Base-by-base conservation (phyloP, 768 basidiomycete genomes). In the Macrolepiota dolichaula region DNA sequence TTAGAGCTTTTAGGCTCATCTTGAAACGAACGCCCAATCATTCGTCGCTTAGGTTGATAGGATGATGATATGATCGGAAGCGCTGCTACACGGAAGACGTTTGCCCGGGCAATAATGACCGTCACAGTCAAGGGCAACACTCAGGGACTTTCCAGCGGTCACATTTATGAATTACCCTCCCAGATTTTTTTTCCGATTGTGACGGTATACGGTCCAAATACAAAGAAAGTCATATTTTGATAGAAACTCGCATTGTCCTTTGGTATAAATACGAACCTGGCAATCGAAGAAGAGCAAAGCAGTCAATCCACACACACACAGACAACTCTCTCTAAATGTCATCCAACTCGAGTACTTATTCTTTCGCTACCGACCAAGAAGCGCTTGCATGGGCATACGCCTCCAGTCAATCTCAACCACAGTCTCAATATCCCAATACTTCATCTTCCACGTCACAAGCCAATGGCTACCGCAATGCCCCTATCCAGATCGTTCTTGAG, bases 401-500 rank as follows among this genome's bases (percentile, higher is more conserved):
- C 5, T 50, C 47, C 4, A 36, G 56, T 50, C 47, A 57, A 37
- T 12, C 56, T 10, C 46, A 36, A 50, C n/a, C n/a, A n/a, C n/a
- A n/a, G n/a, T 25, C 46, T 32, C 24, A 46, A 36, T n/a, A 46
- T 27, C 15, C 40, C 42, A 44, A 10, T 19, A 15, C 24, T 7
- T 35, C 27, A 13, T 22, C 42, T 52, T 32, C 51, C 51, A 22
- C 42, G 29, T 24, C 29, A 17, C 51, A 60, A 50, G 11, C 13
- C 40, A n/a, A 15, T 44, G 10, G 37, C 6, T 12, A 40, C 38
- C 7, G 38, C 32, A 29, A 47, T 1, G 25, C 40, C 11, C 51
- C 40, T n/a, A 46, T 60, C n/a, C 59, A 60, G 40, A 60, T 60
- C 52, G 59, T 60, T 12, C 22, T 60, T n/a, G 51, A 60, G 51